phyloP scores from a whole-genome alignment of 2,329 filamentous ascomycete species.

The Apiospora rasikravindrae region DNA sequence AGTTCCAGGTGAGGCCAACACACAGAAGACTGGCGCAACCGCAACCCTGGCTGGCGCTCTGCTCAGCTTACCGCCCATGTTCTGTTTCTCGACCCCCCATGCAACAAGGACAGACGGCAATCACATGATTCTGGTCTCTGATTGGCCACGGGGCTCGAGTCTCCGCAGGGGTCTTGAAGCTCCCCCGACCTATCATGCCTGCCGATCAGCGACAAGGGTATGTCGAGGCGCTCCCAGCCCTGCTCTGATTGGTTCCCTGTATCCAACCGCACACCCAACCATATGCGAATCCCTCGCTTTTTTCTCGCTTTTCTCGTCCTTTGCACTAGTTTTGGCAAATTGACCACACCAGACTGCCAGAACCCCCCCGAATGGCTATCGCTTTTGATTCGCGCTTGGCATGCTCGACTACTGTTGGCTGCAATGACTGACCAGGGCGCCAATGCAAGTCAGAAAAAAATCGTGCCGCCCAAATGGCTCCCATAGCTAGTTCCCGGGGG shows the following conservation, averaged over 20 bases:
- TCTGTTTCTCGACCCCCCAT: conserved; percentile 38
- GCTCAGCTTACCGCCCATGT: conserved; percentile 50
- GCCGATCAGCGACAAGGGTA: conserved; percentile 37
- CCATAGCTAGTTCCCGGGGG: neutral
- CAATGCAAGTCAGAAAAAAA: conserved; percentile 14
- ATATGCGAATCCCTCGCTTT: conserved; percentile 18
- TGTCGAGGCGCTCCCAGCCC: conserved; percentile 26
- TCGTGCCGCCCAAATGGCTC: conserved; percentile 8
- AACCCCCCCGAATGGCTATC: conserved; percentile 6
- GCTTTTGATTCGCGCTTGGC: conserved; percentile 6
- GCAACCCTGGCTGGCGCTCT: conserved; percentile 21
- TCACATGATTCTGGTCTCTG: conserved; percentile 43
- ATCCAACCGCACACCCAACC: conserved; percentile 34
- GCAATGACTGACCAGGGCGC: conserved; percentile 18
- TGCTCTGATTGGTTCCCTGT: conserved; percentile 35
- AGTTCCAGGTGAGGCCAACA: conserved; percentile 25
- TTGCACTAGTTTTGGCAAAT: neutral
- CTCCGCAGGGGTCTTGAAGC: conserved; percentile 31
- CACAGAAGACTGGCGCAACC: neutral
- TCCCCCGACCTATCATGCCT: conserved; percentile 41
- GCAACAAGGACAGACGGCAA: conserved; percentile 45
- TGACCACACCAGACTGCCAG: neutral
- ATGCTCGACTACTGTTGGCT: conserved; percentile 14
- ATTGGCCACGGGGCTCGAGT: conserved; percentile 44
- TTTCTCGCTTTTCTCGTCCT: conserved; percentile 12